Evolutionary conservation across 2,329 filamentous ascomycete genomes (phyloP).

Genomic region (Hypoxylon sp.): DNA sequence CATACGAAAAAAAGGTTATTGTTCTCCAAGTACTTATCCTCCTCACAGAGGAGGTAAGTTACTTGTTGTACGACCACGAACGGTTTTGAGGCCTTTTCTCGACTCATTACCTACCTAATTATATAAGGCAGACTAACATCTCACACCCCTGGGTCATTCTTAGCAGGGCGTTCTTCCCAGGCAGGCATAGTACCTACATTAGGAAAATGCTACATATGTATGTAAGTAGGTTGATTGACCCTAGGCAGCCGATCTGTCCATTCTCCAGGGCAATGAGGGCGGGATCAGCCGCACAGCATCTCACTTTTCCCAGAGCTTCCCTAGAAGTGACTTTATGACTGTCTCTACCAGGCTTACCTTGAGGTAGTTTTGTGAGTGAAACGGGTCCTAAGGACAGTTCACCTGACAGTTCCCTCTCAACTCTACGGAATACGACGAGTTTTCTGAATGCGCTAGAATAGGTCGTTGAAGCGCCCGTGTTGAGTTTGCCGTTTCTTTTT

Average conservation of each 20-base stretch:
- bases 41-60: conserved; percentile 8
- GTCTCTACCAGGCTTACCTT: conserved; percentile 42
- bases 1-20: conserved; percentile 29
- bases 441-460: conserved; percentile 30
- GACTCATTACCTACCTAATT: conserved; percentile 19
- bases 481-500: conserved; percentile 38
- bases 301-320: conserved; percentile 31
- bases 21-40: conserved; percentile 16
- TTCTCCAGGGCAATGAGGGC: conserved; percentile 35
- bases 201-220: too few relatives aligned
- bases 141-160: conserved; percentile 22
- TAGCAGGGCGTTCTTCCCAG: conserved; percentile 32
- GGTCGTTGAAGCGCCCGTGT: conserved; percentile 39
- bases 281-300: conserved; percentile 53
- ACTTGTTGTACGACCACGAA: conserved; percentile 19
- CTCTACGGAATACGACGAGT: conserved; percentile 29
- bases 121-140: conserved; percentile 20
- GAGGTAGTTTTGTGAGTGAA: conserved; percentile 33
- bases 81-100: conserved; percentile 15
- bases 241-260: conserved; percentile 47
- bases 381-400: conserved; percentile 50
- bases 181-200: conserved; percentile 32
- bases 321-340: conserved; percentile 52
- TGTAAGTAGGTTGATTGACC: conserved; percentile 39
- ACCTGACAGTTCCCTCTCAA: conserved; percentile 47